These are phyloP conservation scores for Dorcoceras hygrometricum DNA, from an alignment of 257 asterid genomes.

Conservation along the genomic window DNA sequence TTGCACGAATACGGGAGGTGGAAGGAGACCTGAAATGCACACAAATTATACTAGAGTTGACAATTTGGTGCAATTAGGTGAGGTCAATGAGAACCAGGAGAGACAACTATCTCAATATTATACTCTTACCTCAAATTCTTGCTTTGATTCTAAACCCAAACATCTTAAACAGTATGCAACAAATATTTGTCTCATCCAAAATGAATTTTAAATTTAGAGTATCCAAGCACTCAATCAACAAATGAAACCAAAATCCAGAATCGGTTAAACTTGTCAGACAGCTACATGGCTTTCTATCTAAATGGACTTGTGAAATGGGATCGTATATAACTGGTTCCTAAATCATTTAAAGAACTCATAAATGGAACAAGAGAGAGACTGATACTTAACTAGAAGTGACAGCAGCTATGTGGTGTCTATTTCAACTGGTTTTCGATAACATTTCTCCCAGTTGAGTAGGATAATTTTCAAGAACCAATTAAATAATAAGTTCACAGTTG, in stretches of 20 bases:
- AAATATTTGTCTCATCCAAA: background rate
- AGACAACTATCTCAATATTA: background rate
- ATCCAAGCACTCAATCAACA: background rate
- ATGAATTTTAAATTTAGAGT: background rate
- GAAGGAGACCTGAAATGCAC: constrained; percentile 33
- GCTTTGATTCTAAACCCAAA: background rate
- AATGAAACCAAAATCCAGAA: background rate
- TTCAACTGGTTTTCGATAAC: background rate
- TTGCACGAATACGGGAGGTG: constrained; percentile 27
- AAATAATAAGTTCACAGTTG: background rate
- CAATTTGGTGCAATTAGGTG: background rate
- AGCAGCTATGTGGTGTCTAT: background rate
- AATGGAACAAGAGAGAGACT: too few relatives aligned
- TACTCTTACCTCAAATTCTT: background rate
- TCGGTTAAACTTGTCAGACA: background rate
- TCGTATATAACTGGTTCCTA: background rate
- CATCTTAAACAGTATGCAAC: background rate
- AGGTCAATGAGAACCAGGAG: background rate
- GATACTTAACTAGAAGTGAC: background rate
- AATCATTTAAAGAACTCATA: background rate
- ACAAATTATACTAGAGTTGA: background rate
- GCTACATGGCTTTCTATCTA: background rate
- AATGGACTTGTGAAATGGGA: background rate
- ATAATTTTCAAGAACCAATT: background rate
- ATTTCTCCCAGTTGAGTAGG: background rate